These are phyloP conservation scores for Telfairia occidentalis DNA, from an alignment of 331 rosid species.

Conservation along the genomic window DNA sequence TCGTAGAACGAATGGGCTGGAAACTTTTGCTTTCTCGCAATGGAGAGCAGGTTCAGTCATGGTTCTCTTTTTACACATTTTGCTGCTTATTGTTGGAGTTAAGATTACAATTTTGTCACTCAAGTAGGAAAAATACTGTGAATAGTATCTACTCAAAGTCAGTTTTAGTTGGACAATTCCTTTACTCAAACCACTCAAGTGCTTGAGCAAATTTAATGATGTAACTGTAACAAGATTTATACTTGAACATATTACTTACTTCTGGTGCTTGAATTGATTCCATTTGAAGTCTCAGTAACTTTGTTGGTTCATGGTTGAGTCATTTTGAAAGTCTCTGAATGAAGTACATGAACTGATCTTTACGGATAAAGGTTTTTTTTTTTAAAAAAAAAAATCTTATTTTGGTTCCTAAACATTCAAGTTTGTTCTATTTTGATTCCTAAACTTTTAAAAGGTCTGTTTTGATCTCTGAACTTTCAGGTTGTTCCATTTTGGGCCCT, in stretches of 20 bases:
- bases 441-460: too few relatives aligned
- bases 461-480: too few relatives aligned
- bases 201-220: background rate
- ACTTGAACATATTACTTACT: background rate
- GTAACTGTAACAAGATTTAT: constrained; percentile 1
- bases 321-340: background rate
- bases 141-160: background rate
- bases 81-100: constrained; percentile 1
- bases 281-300: background rate
- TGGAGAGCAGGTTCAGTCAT: background rate
- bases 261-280: background rate
- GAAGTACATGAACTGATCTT: too few relatives aligned
- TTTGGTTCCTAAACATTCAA: too few relatives aligned
- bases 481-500: too few relatives aligned
- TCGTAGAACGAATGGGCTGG: background rate
- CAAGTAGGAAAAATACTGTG: background rate
- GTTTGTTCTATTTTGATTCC: too few relatives aligned
- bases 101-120: constrained; percentile 7
- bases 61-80: background rate
- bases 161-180: background rate
- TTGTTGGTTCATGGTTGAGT: background rate
- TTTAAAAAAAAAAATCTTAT: too few relatives aligned
- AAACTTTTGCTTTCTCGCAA: background rate
- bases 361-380: too few relatives aligned
- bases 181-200: background rate